These are phyloP conservation scores for Rutstroemia sp. DNA, from an alignment of 2,329 filamentous ascomycete species.

Conservation along the genomic window DNA sequence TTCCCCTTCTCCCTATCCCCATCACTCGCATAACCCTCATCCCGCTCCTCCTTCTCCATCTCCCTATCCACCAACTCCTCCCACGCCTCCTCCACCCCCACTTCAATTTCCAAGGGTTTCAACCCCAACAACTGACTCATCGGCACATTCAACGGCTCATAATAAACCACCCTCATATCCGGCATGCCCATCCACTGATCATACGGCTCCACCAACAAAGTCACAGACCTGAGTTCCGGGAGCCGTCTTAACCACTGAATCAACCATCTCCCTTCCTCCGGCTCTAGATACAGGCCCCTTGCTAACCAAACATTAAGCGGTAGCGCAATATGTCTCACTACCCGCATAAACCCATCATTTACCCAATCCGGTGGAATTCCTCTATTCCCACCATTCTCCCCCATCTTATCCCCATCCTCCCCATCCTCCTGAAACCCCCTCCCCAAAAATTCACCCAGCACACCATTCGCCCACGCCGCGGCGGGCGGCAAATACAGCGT, in stretches of 20 bases:
- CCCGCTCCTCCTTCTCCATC: neutral
- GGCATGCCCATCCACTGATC: neutral
- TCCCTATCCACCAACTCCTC: neutral
- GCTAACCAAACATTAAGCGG: neutral
- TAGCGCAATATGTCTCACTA: neutral
- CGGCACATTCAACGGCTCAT: neutral
- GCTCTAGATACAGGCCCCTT: neutral
- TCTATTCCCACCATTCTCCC: neutral
- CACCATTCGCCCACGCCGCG: neutral
- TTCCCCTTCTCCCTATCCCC: too few species aligned
- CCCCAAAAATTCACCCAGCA: neutral
- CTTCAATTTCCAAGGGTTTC: neutral
- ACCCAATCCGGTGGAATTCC: neutral
- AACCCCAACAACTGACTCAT: neutral
- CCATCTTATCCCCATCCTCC: too few species aligned
- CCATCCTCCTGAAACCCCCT: neutral
- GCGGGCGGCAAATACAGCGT: neutral
- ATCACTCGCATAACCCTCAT: neutral
- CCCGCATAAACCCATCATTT: neutral
- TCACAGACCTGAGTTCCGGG: neutral
- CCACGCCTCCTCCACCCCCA: neutral
- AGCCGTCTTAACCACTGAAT: neutral
- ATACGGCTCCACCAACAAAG: neutral
- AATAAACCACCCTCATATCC: neutral
- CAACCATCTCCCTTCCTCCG: neutral